Evolutionary conservation across 352 stramenopile species (phyloP).

Genomic region (Thalassiosira mediterranea): DNA sequence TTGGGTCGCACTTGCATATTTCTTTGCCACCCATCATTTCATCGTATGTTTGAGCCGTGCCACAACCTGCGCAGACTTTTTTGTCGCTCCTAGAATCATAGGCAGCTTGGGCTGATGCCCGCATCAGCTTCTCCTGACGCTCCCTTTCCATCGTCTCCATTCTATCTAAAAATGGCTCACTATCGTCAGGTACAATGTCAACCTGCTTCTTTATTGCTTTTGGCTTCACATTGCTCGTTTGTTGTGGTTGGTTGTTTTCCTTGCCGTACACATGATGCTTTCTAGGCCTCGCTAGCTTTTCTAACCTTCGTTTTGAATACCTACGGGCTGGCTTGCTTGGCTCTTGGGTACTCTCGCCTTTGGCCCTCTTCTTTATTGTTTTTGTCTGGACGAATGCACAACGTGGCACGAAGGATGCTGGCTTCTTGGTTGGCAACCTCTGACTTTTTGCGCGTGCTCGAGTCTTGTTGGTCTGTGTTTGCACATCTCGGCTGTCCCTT

Average conservation of each 20-base stretch:
- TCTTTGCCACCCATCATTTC: constrained; percentile 22
- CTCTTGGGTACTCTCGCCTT: neutral
- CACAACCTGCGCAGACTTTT: constrained; percentile 28
- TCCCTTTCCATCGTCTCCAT: constrained; percentile 32
- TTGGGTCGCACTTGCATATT: constrained; percentile 19
- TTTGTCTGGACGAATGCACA: constrained; percentile 20
- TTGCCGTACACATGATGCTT: constrained; percentile 20
- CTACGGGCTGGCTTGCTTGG: neutral
- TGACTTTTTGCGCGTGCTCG: neutral
- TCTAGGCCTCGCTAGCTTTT: constrained; percentile 19
- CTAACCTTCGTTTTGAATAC: constrained; percentile 32
- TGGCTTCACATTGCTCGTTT: constrained; percentile 3
- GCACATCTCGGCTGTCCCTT: neutral
- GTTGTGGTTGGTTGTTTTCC: constrained; percentile 6
- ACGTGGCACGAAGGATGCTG: constrained; percentile 2
- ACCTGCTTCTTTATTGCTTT: too few species aligned
- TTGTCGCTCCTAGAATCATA: constrained; percentile 41
- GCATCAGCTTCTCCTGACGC: constrained; percentile 20
- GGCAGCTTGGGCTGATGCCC: constrained; percentile 16
- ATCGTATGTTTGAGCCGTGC: constrained; percentile 29
- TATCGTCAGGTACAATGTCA: neutral
- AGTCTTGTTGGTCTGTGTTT: neutral
- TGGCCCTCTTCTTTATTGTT: neutral
- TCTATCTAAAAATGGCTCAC: constrained; percentile 38
- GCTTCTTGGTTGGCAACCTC: neutral